Conservation (phyloP, 345 rosid species). For the Adansonia digitata region DNA sequence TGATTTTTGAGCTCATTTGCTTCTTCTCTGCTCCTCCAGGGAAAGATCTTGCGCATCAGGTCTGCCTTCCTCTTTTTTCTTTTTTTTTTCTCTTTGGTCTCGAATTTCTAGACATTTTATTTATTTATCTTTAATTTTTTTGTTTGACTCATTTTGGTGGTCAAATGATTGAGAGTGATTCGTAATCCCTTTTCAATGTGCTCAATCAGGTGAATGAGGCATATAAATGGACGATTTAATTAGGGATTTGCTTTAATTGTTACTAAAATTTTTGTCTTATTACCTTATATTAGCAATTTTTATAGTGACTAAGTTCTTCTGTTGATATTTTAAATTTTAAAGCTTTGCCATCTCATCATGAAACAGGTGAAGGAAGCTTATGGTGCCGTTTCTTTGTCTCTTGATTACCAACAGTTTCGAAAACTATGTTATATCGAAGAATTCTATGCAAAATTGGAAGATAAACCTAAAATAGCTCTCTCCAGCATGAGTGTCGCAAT, state of each 20-base stretch:
- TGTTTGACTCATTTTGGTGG: neutral
- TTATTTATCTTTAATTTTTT: neutral
- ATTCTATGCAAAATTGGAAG: constrained; percentile 55
- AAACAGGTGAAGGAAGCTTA: constrained; percentile 65
- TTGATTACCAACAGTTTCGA: constrained; percentile 68
- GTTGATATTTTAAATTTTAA: neutral
- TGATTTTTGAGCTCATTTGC: constrained; percentile 52
- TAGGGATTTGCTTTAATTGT: neutral
- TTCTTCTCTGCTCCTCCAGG: constrained; percentile 60
- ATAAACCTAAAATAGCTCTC: constrained; percentile 72
- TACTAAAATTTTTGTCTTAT: neutral
- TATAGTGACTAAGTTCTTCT: neutral
- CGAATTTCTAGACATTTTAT: neutral
- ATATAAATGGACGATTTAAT: neutral
- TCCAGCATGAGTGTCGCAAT: constrained; percentile 75
- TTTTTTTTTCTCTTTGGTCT: neutral
- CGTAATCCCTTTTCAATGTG: neutral
- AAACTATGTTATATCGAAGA: constrained; percentile 45
- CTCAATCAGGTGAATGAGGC: neutral
- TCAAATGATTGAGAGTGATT: neutral
- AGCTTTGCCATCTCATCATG: constrained; percentile 1
- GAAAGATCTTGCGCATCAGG: constrained; percentile 58
- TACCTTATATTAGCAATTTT: neutral
- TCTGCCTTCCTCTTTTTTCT: constrained; percentile 5
- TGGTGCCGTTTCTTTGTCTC: constrained; percentile 45